Evolutionary conservation across 1,284 basidiomycete species (phyloP).

Genomic region (Ganoderma resinaceum): DNA sequence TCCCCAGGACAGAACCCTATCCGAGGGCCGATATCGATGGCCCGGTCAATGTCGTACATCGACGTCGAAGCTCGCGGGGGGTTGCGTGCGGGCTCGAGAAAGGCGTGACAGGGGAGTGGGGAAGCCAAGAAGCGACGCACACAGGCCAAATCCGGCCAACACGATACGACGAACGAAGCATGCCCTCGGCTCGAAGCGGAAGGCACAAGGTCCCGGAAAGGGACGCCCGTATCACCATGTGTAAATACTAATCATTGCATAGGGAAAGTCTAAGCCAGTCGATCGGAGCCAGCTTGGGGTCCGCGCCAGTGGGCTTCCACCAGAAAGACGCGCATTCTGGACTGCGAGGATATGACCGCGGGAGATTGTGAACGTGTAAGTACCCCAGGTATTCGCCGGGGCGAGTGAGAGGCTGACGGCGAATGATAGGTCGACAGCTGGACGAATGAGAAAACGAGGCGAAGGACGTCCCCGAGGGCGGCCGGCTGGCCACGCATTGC

Average conservation of each 20-base stretch:
- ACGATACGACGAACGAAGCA: conserved; percentile 19
- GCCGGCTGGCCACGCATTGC: conserved; percentile 3
- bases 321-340: conserved; percentile 20
- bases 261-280: conserved; percentile 24
- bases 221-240: conserved; percentile 18
- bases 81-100: conserved; percentile 2
- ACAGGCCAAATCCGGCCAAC: conserved; percentile 1
- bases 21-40: conserved; percentile 26
- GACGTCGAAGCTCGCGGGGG: conserved; percentile 14
- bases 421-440: conserved; percentile 3
- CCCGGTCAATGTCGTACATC: conserved; percentile 11
- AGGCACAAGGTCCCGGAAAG: conserved; percentile 1
- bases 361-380: conserved; percentile 2
- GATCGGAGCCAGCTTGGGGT: conserved; percentile 26
- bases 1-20: conserved; percentile 26
- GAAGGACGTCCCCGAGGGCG: conserved; percentile 3
- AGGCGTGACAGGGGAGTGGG: conserved; percentile 9
- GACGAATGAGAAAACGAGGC: conserved; percentile 11
- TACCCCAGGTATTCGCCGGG: conserved; percentile 1
- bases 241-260: conserved; percentile 29
- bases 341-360: conserved; percentile 11
- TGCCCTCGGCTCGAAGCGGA: conserved; percentile 2
- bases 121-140: conserved; percentile 13
- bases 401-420: not conserved
- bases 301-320: conserved; percentile 19